Base-by-base conservation (phyloP, 1,284 basidiomycete species). In the Malassezia sp. region DNA sequence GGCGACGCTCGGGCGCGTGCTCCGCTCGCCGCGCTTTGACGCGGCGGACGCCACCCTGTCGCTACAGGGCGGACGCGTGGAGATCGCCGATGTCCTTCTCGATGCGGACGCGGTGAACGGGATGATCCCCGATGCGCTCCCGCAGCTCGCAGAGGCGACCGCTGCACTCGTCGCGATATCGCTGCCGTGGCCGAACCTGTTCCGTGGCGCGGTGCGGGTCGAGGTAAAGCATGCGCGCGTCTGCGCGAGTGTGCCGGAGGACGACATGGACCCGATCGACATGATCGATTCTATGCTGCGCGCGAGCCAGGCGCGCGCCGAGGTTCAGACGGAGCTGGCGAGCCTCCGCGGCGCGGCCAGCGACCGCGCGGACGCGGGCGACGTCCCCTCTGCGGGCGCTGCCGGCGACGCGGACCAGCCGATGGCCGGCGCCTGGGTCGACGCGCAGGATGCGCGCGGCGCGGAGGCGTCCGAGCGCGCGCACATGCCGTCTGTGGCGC, bases 171-270 rank as follows among this genome's bases (percentile, higher is more conserved):
- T 38, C 11, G 11, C 15, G 10, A 22, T 38, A 17, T 26, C 26
- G 15, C 26, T 38, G 11, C 37, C 37, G 12, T 38, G 37, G 37
- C 26, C 37, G 11, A 38, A 38, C 20, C 26, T 38, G 5, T 38
- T 38, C 12, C 26, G 10, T 26, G 37, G 37, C 7, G 18, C 37
- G 5, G 37, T 38, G 6, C 24, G 20, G 11, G 37, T 38, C 17
- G 12, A 2, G 26, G 37, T 38, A 5, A 12, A 27, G 5, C 5
- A 15, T 11, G 23, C 37, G 26, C 23, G 17, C 5, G 37, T 22
- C 17, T 2, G n/a, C 5, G 14, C 20, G 37, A 4, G 7, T 17
- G 21, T n/a, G n/a, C n/a, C 28, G n/a, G 15, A 36, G 11, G 21
- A 21, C 11, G 3, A 36, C 12, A 21, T 23, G n/a, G 34, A 36